Evolutionary conservation across 352 stramenopile species (phyloP).

Genomic region (Pythium sukuiense): DNA sequence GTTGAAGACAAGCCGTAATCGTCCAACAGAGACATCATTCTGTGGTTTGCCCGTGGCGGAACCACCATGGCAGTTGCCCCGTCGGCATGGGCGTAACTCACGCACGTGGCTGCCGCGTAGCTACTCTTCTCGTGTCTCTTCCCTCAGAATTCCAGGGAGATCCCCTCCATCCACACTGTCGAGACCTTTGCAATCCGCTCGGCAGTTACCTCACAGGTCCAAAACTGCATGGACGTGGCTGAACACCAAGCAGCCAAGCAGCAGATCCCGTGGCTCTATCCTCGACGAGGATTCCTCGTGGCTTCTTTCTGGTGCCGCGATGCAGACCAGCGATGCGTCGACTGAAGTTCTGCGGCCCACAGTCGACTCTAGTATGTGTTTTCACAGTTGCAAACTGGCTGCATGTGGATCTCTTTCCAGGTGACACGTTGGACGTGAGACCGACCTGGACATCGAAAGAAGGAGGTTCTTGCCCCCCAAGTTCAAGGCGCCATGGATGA

Average conservation of each 20-base stretch:
- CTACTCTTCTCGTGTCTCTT: not conserved
- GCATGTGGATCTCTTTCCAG: not conserved
- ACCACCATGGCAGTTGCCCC: too few relatives aligned
- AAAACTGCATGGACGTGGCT: not conserved
- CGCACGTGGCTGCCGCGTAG: too few relatives aligned
- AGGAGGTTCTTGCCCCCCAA: not conserved
- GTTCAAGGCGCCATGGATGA: not conserved
- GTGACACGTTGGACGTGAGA: not conserved
- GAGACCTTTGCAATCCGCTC: slow-evolving; percentile 1
- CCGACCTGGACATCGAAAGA: not conserved
- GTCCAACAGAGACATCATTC: not conserved
- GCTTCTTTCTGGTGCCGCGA: not conserved
- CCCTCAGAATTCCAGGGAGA: too few relatives aligned
- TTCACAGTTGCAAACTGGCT: not conserved
- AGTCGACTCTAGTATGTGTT: not conserved
- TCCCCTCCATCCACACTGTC: not conserved
- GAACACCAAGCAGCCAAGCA: not conserved
- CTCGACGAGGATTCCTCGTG: not conserved
- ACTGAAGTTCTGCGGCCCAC: not conserved
- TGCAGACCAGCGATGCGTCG: not conserved
- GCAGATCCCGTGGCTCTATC: not conserved
- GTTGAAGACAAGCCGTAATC: not conserved
- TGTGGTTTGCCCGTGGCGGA: too few relatives aligned
- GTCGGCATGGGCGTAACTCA: too few relatives aligned
- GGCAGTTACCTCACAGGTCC: not conserved